Percentiles rank a stretch among this genome's conserved stretches.
phyloP scores from a whole-genome alignment of 768 basidiomycete species.

The Kwoniella sp. region DNA sequence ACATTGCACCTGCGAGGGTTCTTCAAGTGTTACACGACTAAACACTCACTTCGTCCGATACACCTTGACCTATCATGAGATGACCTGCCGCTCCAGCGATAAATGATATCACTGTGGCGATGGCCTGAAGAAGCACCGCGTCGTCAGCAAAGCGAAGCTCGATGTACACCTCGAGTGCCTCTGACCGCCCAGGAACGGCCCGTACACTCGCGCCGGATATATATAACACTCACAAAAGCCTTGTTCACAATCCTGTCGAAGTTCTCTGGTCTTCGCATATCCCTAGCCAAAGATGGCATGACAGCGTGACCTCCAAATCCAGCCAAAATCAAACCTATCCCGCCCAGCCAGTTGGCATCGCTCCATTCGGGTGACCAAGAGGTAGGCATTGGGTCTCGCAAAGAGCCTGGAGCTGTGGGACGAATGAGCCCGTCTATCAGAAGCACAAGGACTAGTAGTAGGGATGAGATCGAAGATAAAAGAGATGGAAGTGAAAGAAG shows the following conservation, averaged over 20 bases:
- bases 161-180: no score
- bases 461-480: slow-evolving; percentile 70
- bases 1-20: no score
- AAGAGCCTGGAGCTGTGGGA: slow-evolving; percentile 64
- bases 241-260: slow-evolving; percentile 73
- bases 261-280: slow-evolving; percentile 79
- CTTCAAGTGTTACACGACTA: no score
- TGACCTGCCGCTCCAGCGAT: slow-evolving; percentile 80
- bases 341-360: slow-evolving; percentile 66
- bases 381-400: slow-evolving; percentile 75
- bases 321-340: slow-evolving; percentile 89
- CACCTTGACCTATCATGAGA: slow-evolving; percentile 80
- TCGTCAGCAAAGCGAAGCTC: no score
- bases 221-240: slow-evolving; percentile 69
- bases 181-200: no score
- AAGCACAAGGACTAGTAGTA: slow-evolving; percentile 74
- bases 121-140: slow-evolving; percentile 56
- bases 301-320: slow-evolving; percentile 94
- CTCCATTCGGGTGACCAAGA: slow-evolving; percentile 62
- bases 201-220: no score
- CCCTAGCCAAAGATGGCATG: slow-evolving; percentile 82
- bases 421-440: slow-evolving; percentile 74
- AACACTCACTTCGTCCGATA: slow-evolving; percentile 76
- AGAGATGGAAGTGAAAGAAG: slow-evolving; percentile 86
- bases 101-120: slow-evolving; percentile 65